Conservation (phyloP, 352 stramenopile species). For the Phytopythium chamaehyphon region DNA sequence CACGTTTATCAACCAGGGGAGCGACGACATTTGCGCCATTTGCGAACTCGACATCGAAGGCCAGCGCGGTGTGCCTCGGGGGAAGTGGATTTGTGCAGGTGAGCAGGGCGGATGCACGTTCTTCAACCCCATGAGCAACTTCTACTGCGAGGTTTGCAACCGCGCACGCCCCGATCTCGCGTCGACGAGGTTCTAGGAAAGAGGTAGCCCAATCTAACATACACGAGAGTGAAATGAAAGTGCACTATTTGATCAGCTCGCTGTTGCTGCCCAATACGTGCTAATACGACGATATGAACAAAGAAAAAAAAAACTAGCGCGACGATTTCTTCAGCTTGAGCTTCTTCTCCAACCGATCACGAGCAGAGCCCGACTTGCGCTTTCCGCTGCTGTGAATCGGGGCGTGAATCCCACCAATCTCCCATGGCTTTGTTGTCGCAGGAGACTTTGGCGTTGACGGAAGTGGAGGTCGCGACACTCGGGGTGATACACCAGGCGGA, state of each 20-base stretch:
- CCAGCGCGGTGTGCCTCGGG: constrained; percentile 68
- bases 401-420: constrained; percentile 1
- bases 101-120: constrained; percentile 86
- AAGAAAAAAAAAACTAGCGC: neutral
- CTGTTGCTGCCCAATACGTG: too few relatives aligned
- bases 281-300: too few relatives aligned
- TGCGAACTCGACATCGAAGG: constrained; percentile 81
- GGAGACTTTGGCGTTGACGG: constrained; percentile 22
- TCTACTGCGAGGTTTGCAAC: constrained; percentile 90
- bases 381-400: constrained; percentile 25
- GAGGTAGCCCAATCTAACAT: neutral
- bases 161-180: constrained; percentile 71
- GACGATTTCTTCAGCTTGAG: constrained; percentile 66
- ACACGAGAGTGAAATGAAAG: too few relatives aligned
- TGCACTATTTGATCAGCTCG: too few relatives aligned
- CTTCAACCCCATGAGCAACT: constrained; percentile 77
- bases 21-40: constrained; percentile 69
- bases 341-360: constrained; percentile 76
- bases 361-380: constrained; percentile 53
- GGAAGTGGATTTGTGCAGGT: constrained; percentile 82
- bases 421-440: constrained; percentile 12
- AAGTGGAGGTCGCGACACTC: constrained; percentile 41
- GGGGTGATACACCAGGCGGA: constrained; percentile 4
- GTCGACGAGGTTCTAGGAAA: constrained; percentile 61
- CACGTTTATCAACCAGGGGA: constrained; percentile 82